These are phyloP conservation scores for Escallonia herrerae DNA, from an alignment of 129 eudicot genomes.

Conservation along the genomic window DNA sequence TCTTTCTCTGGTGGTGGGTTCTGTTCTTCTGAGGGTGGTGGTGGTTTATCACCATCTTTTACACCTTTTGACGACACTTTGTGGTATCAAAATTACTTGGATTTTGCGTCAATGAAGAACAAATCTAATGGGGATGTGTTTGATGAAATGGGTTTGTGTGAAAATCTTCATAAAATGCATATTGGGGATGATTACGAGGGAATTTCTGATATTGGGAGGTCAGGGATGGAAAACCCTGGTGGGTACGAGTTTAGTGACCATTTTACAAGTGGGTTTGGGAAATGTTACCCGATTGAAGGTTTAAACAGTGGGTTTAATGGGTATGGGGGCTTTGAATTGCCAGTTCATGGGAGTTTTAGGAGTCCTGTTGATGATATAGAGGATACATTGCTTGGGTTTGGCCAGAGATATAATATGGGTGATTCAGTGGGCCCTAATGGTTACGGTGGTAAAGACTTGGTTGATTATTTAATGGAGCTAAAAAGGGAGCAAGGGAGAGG, in stretches of 20 bases:
- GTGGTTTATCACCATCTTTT: slow-evolving; percentile 16
- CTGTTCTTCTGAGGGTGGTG: slow-evolving; percentile 16
- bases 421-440: background rate
- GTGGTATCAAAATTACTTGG: background rate
- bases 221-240: background rate
- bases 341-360: slow-evolving; percentile 6
- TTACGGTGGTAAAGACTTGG: background rate
- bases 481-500: slow-evolving; percentile 5
- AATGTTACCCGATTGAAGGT: slow-evolving; percentile 5
- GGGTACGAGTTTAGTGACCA: no score
- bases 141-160: slow-evolving; percentile 23
- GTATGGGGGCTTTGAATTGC: background rate
- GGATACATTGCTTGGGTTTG: slow-evolving; percentile 7
- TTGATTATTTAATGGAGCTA: background rate
- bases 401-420: background rate
- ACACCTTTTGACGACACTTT: slow-evolving; percentile 9
- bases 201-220: slow-evolving; percentile 5
- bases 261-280: background rate
- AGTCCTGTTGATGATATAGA: slow-evolving; percentile 7
- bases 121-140: background rate
- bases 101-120: background rate
- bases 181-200: slow-evolving; percentile 16
- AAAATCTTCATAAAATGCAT: slow-evolving; percentile 15
- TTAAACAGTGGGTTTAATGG: slow-evolving; percentile 1
- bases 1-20: slow-evolving; percentile 18